Evolutionary conservation across 495 filamentous ascomycete genomes (phyloP).

Genomic region (Annulohypoxylon nitens): DNA sequence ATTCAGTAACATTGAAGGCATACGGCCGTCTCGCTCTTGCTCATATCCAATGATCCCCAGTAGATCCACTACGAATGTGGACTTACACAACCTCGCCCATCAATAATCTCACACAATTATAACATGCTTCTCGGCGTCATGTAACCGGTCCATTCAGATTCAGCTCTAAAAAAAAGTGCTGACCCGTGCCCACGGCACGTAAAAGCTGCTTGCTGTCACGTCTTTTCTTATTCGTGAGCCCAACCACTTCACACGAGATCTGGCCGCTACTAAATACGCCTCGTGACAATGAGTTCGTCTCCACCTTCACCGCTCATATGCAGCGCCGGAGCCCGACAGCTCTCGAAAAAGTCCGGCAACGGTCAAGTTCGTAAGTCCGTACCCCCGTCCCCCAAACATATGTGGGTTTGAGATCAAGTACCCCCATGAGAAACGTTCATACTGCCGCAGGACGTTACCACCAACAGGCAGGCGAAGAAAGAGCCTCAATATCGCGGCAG

Average conservation of each 20-base stretch:
- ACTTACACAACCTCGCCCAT: slow-evolving; percentile 18
- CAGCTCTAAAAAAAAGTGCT: slow-evolving; percentile 18
- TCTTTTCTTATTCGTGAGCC: slow-evolving; percentile 25
- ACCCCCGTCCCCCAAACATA: slow-evolving; percentile 21
- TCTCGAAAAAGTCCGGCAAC: slow-evolving; percentile 5
- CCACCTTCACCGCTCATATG: slow-evolving; percentile 13
- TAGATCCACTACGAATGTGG: slow-evolving; percentile 25
- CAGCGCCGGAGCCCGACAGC: slow-evolving; percentile 9
- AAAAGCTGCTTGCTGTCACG: slow-evolving; percentile 26
- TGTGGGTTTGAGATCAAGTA: slow-evolving; percentile 26
- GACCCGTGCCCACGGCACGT: slow-evolving; percentile 30
- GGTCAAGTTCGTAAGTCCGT: slow-evolving; percentile 13
- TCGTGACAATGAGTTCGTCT: slow-evolving; percentile 24
- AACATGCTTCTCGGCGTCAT: slow-evolving; percentile 19
- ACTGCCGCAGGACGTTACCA: slow-evolving; percentile 24
- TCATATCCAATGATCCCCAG: background rate
- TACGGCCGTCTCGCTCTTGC: background rate
- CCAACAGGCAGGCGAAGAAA: slow-evolving; percentile 11
- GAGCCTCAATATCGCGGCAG: slow-evolving; percentile 7
- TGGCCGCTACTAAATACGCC: slow-evolving; percentile 29
- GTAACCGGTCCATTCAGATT: slow-evolving; percentile 19
- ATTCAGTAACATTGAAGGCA: background rate
- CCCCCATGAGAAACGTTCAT: slow-evolving; percentile 6
- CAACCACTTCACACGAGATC: slow-evolving; percentile 29
- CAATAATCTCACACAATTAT: slow-evolving; percentile 19